Percentiles rank a stretch among this genome's conserved stretches.
Evolutionary conservation across 2,329 filamentous ascomycete genomes (phyloP).

Genomic region (Fusarium caatingaense): DNA sequence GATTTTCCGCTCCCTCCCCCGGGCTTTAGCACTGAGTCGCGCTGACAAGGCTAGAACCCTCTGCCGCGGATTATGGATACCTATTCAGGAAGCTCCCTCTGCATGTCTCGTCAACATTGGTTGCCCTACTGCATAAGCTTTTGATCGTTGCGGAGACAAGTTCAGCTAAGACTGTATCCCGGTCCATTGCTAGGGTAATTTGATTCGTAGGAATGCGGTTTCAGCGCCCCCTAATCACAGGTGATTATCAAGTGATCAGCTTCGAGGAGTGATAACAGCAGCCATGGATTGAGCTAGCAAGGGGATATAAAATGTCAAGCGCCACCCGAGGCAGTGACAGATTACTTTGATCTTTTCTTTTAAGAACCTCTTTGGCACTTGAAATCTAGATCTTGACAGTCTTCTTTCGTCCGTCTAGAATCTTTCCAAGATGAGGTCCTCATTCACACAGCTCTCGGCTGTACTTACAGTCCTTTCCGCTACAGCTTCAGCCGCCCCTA

Average conservation of each 20-base stretch:
- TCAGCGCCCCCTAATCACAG: not conserved
- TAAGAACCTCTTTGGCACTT: not conserved
- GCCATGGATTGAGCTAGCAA: not conserved
- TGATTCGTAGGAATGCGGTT: not conserved
- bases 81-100: constrained; percentile 10
- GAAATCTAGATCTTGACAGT: not conserved
- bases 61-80: not conserved
- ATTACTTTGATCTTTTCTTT: not conserved
- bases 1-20: not conserved
- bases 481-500: not conserved
- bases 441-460: constrained; percentile 4
- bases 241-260: not conserved
- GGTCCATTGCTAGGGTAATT: not conserved
- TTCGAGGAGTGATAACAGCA: not conserved
- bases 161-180: not conserved
- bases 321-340: not conserved
- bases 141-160: not conserved
- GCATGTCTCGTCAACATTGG: not conserved
- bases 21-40: not conserved
- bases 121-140: not conserved
- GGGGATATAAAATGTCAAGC: constrained; percentile 6
- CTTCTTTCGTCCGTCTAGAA: not conserved
- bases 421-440: not conserved
- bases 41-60: not conserved
- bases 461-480: not conserved